Percentiles rank a stretch among this genome's conserved stretches.
Conservation (phyloP, 2,329 filamentous ascomycete species). For the Daldinia eschscholtzii region DNA sequence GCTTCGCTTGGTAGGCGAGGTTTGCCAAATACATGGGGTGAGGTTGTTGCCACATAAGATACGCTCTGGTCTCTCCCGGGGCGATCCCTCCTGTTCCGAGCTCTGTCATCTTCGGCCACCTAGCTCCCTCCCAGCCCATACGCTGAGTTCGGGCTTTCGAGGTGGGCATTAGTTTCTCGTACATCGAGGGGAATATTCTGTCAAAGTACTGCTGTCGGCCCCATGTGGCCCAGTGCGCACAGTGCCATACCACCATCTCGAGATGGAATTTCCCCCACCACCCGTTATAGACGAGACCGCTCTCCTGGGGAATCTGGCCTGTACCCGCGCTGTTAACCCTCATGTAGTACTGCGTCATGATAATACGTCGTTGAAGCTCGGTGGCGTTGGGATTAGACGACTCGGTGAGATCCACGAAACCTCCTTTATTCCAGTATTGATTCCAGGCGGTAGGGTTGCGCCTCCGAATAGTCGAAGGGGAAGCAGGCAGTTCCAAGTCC, state of each 20-base stretch:
- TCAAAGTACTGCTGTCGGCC: conserved; percentile 54
- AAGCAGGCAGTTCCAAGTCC: conserved; percentile 41
- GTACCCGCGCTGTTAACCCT: conserved; percentile 57
- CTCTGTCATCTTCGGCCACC: conserved; percentile 65
- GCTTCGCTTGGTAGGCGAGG: conserved; percentile 47
- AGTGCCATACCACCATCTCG: conserved; percentile 59
- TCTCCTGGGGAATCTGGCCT: conserved; percentile 58
- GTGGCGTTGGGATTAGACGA: conserved; percentile 54
- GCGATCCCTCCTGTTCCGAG: conserved; percentile 58
- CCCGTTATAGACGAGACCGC: conserved; percentile 60
- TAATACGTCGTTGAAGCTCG: conserved; percentile 58
- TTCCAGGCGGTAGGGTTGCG: conserved; percentile 51
- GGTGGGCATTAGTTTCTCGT: conserved; percentile 51
- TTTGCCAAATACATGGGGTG: conserved; percentile 57
- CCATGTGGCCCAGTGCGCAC: conserved; percentile 57
- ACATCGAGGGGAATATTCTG: conserved; percentile 55
- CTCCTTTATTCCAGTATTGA: conserved; percentile 56
- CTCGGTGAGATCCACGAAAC: conserved; percentile 57
- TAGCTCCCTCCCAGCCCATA: conserved; percentile 53
- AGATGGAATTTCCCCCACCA: conserved; percentile 61
- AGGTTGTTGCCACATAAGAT: conserved; percentile 65
- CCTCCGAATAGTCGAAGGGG: conserved; percentile 44
- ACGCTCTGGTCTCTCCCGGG: conserved; percentile 63
- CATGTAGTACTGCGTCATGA: conserved; percentile 60
- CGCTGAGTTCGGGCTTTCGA: conserved; percentile 48